Base-by-base conservation (phyloP, 352 stramenopile genomes). In the Pythium oligandrum region DNA sequence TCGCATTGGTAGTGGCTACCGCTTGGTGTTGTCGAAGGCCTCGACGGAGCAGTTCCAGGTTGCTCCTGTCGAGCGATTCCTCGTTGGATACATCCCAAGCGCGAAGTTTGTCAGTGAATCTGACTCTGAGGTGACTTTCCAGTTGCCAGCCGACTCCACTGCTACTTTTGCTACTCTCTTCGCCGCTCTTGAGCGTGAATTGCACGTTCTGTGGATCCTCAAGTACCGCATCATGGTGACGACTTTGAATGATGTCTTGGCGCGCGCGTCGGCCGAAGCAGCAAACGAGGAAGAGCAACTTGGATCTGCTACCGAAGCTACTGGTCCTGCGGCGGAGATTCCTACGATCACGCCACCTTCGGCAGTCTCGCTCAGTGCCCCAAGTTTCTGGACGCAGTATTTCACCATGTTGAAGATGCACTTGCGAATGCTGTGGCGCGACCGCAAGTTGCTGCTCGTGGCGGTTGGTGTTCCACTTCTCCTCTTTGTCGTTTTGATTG, bases 201-300 rank as follows among this genome's bases (percentile, higher is more conserved):
- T 73, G 59, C 54, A 61, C 3, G 45, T 63, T 4, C 55, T 94
- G 10, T 55, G 61, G 1, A 79, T 98, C 43, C 55, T 71, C 4
- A 80, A 81, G 12, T 99, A 98, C 67, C 96, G 96, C 33, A 83
- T 99, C 33, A 93, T 86, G 40, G 93, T 98, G 9, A 99, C 96
- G 33, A 99, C 96, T 5, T 73, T 99, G 2, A 96, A 99, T 69
- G 96, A 99, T 70, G 95, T 98, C 1, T 98, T 99, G 67, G 63
- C 17, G 17, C 17, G 17, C 17, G 64, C 98, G 31, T 53, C 61
- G 2, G 79, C 80, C 48, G 68, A 70, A 6, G 46, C 51, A 38
- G 45, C 53, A 5, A 56, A 56, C 4, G 60, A 73, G 17, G 33
- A 64, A 30, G 17, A 26, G 17, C 17, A 26, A 26, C 17, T 26